Percentiles rank a stretch among this genome's conserved stretches.
Evolutionary conservation across 805 yeast genomes (phyloP).

Genomic region (Wickerhamomyces chaumierensis): DNA sequence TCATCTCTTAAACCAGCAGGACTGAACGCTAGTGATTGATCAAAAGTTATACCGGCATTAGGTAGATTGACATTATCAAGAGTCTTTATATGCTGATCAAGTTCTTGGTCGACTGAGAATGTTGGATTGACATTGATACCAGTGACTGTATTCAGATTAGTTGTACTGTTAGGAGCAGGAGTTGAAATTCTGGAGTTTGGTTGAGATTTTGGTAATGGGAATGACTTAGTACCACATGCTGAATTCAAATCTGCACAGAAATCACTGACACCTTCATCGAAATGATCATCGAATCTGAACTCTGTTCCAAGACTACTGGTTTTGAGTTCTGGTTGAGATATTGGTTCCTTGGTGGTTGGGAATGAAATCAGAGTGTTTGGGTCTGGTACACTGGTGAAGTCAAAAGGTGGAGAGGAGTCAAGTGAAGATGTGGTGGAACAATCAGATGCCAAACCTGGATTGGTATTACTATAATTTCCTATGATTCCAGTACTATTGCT

Average conservation of each 20-base stretch:
- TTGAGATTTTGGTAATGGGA: conserved; percentile 47
- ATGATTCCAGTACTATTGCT: too few relatives aligned
- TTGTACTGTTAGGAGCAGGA: conserved; percentile 3
- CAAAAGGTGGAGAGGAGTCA: conserved; percentile 19
- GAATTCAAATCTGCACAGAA: conserved; percentile 68
- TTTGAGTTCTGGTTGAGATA: conserved; percentile 1
- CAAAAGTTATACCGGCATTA: conserved; percentile 27
- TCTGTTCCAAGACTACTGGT: too few relatives aligned
- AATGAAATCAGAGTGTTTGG: not conserved
- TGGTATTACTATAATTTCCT: conserved; percentile 2
- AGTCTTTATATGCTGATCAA: not conserved
- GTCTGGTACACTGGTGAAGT: conserved; percentile 9
- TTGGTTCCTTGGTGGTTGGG: conserved; percentile 1
- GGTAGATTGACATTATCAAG: too few relatives aligned
- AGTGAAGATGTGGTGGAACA: conserved; percentile 17
- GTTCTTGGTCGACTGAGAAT: conserved; percentile 26
- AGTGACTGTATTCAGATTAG: not conserved
- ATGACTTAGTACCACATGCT: conserved; percentile 72
- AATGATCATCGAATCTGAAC: conserved; percentile 30
- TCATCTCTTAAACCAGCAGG: conserved; percentile 11
- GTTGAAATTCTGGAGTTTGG: conserved; percentile 4
- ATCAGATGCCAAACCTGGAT: conserved; percentile 18
- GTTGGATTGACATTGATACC: conserved; percentile 25
- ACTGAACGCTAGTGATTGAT: conserved; percentile 46
- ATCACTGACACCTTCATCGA: conserved; percentile 59